Base-by-base conservation (phyloP, 78 protist genomes). In the Planoprotostelium fungivorum region DNA sequence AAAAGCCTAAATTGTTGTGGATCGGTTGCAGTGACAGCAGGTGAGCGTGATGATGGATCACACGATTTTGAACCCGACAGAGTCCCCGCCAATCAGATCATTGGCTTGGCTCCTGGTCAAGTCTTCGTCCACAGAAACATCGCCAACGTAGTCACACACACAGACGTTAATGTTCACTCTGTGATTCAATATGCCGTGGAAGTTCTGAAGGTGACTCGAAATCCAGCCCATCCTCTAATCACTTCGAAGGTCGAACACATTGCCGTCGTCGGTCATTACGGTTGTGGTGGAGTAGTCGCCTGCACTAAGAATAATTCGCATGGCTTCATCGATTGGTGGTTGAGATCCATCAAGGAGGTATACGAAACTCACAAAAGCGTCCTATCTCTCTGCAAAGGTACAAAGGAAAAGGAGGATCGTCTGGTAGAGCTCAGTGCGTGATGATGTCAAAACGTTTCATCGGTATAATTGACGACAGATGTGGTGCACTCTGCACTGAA, bases 81-180 rank as follows among this genome's bases (percentile, higher is more conserved):
- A n/a, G 98, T 98, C 0, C 97, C 98, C n/a, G 96, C 97, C 35
- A 94, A 92, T 36, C 87, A 86, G 63, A 29, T 95, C 83, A 89
- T 94, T 35, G 97, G 97, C 29, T 37, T 94, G 23, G 92, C 35
- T 16, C 90, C 93, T 10, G 98, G 98, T 10, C 94, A 95, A 36
- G 63, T 98, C 23, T 98, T 98, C 88, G 98, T 98, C 34, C 98
- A 96, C 91, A 93, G 99, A 34, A 98, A 98, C 88, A 93, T 98
- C 35, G 99, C 98, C 39, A 97, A 96, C 91, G 31, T 96, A 1
- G 97, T 97, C 31, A 88, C 92, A 34, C 90, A 90, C 88, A 91
- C 95, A 16, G 99, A 97, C 83, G 37, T 91, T 73, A 97, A 96
- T 87, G 38, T 88, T 84, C 88, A 90, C 16, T 89, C 97, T 0